Evolutionary conservation across 106 monocot species (phyloP), one percentile per base, ranked within the genome.

Genomic region (Hemerocallis citrina): DNA sequence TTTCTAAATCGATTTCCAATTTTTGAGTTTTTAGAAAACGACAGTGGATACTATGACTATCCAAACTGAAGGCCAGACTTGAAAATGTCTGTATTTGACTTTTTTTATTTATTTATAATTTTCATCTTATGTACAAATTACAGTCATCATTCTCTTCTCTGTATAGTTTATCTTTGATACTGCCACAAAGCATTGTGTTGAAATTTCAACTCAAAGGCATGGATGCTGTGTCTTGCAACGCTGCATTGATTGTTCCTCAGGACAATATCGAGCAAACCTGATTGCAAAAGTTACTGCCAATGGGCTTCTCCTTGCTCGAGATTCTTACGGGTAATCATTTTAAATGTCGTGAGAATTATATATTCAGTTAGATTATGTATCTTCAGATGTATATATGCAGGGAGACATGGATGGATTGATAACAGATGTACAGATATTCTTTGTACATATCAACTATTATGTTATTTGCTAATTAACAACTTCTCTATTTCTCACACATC

Each of bases 321-420:
- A 87, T 73, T 63, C 62, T 45, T 87, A 52, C 67, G 87, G 87
- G 87, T 87, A 87, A 69, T n/a, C 6, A n/a, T 54, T 54, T 54
- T 5, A 3, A 31, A 15, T 15, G 24, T 3, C 7, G 1, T 27
- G 23, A 11, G 50, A 50, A 27, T 12, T 1, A 50, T 50, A 11
- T 27, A 50, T 27, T 17, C 2, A 10, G 50, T 25, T 11, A n/a
- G n/a, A n/a, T n/a, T n/a, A n/a, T n/a, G n/a, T 5, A 54, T 54
- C 0, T 54, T 32, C 29, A 32, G 24, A 15, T 11, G 12, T n/a
- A 1, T 27, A 50, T 25, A 12, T 27, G 13, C 4, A 15, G 23
- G 50, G 11, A n/a, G n/a, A n/a, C n/a, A n/a, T 50, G 3, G 50
- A 50, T 25, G 10, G 8, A 50, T 27, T 8, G 25, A 27, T 24